Base-by-base conservation (phyloP, 139 green algal genomes). In the Chlamydomonas sp. region DNA sequence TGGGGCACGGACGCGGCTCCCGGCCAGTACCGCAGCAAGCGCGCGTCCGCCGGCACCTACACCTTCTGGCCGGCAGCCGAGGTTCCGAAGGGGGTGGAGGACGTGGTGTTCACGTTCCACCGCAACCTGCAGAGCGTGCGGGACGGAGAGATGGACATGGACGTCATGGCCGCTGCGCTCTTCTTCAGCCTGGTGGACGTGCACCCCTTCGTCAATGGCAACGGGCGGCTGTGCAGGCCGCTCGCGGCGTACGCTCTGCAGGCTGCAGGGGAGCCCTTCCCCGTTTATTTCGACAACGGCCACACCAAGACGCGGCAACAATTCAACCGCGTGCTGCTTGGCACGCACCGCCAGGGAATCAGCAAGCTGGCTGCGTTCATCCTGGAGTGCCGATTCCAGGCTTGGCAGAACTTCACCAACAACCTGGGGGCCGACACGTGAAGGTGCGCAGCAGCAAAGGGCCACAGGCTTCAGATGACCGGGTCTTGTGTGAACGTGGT, bases 151-250 rank as follows among this genome's bases (percentile, higher is more conserved):
- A 31, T 72, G 72, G 59, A 84, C 83, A 86, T 57, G 58, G 58
- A 85, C 58, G 16, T 80, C 59, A 10, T 80, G 31, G 88, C 83
- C 0, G 88, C 88, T 1, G 3, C 71, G 0, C 69, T 91, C 64
- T 68, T 86, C 68, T 91, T 86, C 78, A 12, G 87, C 4, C 73
- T 91, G 66, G 31, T 91, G 17, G 83, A 62, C 49, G 63, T 89
- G 18, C 88, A 91, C 83, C 88, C 88, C 3, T 91, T 91, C 72
- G 16, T 71, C 58, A 78, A 90, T 66, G 87, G 87, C 57, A 90
- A 90, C 10, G 87, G 87, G 1, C 80, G 83, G 20, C 78, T 89
- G 71, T 89, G 88, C 83, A 64, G 78, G 83, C 63, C 89, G 83
- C 79, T 89, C 63, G 88, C 75, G 4, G 57, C 88, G 1, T 91